These are phyloP conservation scores for Margaritispora aquatica DNA, from an alignment of 495 filamentous ascomycete genomes.

Conservation along the genomic window DNA sequence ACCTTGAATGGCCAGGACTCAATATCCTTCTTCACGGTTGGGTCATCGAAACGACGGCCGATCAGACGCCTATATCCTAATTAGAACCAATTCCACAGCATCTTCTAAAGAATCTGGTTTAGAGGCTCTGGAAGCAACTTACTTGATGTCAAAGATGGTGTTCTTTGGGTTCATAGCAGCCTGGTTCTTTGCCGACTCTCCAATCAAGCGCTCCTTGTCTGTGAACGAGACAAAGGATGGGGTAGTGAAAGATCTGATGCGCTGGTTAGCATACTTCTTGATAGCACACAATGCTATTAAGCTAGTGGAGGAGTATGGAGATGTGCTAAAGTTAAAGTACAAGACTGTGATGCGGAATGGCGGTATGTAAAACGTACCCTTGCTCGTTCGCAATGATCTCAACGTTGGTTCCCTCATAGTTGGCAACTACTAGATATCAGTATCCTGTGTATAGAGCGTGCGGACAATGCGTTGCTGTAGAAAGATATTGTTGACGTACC, in stretches of 20 bases:
- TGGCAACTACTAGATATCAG: slow-evolving; percentile 56
- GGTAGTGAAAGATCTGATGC: slow-evolving; percentile 63
- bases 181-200: slow-evolving; percentile 99
- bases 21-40: slow-evolving; percentile 95
- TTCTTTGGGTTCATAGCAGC: slow-evolving; percentile 97
- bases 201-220: slow-evolving; percentile 95
- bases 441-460: background rate
- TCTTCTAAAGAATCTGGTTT: background rate
- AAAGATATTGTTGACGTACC: slow-evolving; percentile 20
- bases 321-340: background rate
- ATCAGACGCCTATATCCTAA: slow-evolving; percentile 68
- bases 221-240: slow-evolving; percentile 99
- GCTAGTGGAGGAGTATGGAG: background rate
- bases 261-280: background rate
- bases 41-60: slow-evolving; percentile 88
- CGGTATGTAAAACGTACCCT: slow-evolving; percentile 55
- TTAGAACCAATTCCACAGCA: background rate
- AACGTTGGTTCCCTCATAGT: slow-evolving; percentile 98
- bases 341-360: background rate
- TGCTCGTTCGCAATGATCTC: slow-evolving; percentile 99
- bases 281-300: background rate
- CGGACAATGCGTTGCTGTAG: background rate
- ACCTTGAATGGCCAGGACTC: slow-evolving; percentile 99
- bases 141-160: slow-evolving; percentile 98
- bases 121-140: slow-evolving; percentile 25